Evolutionary conservation across 208 protist genomes (phyloP), one percentile per base, ranked within the genome.

Genomic region (Leishmania turanica): DNA sequence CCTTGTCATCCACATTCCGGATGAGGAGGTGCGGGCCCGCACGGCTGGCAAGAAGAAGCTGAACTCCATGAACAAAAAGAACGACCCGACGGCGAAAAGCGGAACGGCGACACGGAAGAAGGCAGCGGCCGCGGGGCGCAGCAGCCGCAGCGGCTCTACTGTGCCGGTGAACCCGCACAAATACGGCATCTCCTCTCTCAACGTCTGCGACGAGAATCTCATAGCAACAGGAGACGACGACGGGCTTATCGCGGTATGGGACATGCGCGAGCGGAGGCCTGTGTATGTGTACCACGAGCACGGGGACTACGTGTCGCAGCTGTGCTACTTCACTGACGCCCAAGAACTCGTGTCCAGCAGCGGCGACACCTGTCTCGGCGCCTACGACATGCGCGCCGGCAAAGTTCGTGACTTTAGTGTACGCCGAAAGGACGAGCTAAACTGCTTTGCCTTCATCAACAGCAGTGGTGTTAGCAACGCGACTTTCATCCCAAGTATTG

Each of bases 401-500:
- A 90, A 88, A 76, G 89, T 97, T 47, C 84, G 90, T 53, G 93
- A 97, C 77, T 95, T 92, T 82, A 97, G 95, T 82, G 93, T 94
- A 51, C 88, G 88, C 62, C 88, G 95, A 0, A 97, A 96, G 53
- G 95, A 97, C 83, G 95, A 97, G 80, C 74, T 97, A 6, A 96
- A 82, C 77, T 97, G 95, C 78, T 96, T 97, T 80, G 93, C 95
- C 40, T 97, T 96, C 87, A 94, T 97, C 83, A 96, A 96, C 81
- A 93, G 88, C 84, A 96, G 87, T 68, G 92, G 88, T 42, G 79
- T 80, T 49, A 93, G 92, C 84, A 95, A 85, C 64, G 81, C 84
- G 42, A 87, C 87, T 31, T 97, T 97, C 72, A 97, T 96, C 73
- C 92, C 92, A 1, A 95, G 92, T 73, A 94, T 97, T 78, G 79